These are phyloP conservation scores for Ceratobasidium sp. DNA, from an alignment of 1,284 basidiomycete genomes.

Conservation along the genomic window DNA sequence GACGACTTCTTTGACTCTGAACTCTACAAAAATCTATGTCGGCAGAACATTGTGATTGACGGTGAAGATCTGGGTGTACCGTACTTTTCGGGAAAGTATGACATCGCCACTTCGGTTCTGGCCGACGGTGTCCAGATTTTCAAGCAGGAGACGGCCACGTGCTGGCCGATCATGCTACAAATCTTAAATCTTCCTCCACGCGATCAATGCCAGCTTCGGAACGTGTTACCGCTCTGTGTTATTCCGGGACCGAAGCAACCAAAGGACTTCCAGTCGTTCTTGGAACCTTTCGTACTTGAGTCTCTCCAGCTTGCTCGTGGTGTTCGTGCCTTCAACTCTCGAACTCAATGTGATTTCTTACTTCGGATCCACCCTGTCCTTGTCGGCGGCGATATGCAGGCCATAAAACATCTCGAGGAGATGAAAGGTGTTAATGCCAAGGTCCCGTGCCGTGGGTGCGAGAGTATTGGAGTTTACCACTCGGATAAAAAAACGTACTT, in stretches of 20 bases:
- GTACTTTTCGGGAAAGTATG: slow-evolving; percentile 51
- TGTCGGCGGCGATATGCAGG: slow-evolving; percentile 51
- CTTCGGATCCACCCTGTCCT: slow-evolving; percentile 54
- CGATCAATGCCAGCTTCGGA: slow-evolving; percentile 51
- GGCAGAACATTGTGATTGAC: slow-evolving; percentile 20
- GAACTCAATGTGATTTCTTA: neutral
- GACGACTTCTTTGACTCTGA: slow-evolving; percentile 47
- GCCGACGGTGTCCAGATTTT: slow-evolving; percentile 59
- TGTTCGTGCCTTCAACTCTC: slow-evolving; percentile 54
- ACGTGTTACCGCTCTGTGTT: slow-evolving; percentile 56
- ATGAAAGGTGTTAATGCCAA: slow-evolving; percentile 62
- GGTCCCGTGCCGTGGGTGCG: slow-evolving; percentile 60
- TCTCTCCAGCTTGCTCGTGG: slow-evolving; percentile 55
- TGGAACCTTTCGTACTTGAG: slow-evolving; percentile 57
- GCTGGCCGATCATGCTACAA: slow-evolving; percentile 59
- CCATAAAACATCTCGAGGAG: slow-evolving; percentile 50
- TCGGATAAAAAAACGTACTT: neutral
- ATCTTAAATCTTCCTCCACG: slow-evolving; percentile 59
- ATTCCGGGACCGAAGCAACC: slow-evolving; percentile 61
- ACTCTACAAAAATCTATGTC: slow-evolving; percentile 28
- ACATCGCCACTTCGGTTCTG: slow-evolving; percentile 53
- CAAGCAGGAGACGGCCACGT: slow-evolving; percentile 49
- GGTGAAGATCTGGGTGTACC: slow-evolving; percentile 33
- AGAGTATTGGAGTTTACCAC: slow-evolving; percentile 52
- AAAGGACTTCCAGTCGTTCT: slow-evolving; percentile 57